Evolutionary conservation across 2,329 filamentous ascomycete genomes (phyloP), one percentile per base, ranked within the genome.

Genomic region (Alternaria gansuensis): DNA sequence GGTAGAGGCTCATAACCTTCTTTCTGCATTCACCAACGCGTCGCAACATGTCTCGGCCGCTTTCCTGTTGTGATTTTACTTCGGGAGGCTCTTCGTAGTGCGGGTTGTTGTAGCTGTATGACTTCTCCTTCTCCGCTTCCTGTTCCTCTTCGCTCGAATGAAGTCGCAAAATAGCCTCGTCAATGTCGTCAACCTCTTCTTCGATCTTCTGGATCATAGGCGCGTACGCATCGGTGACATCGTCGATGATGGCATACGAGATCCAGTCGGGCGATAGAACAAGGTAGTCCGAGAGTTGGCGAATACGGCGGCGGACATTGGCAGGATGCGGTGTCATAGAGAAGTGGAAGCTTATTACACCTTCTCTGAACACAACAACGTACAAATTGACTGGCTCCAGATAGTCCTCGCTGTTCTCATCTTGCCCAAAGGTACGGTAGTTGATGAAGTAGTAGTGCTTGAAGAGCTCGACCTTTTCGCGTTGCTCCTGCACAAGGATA

Each of bases 391-490:
- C 91, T 0, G 95, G 94, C 69, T 98, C 92, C 44, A 99, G 84
- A 75, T 96, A 97, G 73, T 96, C 89, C 57, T 95, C 91, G 74
- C 89, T 96, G 68, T 89, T 90, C 60, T 88, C 87, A 73, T 99
- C 95, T 76, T 98, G 95, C 75, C 99, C 95, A 73, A 99, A 99
- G 0, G 93, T 96, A 14, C 95, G 90, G 77, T 99, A 99, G 77
- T 97, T 98, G 80, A 99, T 92, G 72, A 99, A 97, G 78, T 99
- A 99, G 80, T 99, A 99, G 75, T 96, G 91, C 33, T 92, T 89
- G 82, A 99, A 99, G 1, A 99, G 84, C 77, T 99, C 95, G 0
- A 99, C 95, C 80, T 99, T 99, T 75, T 99, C 95, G 23, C 95
- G 93, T 39, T 93, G 91, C 80, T 99, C 95, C 76, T 98, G 92